Percentiles rank a stretch among this genome's conserved stretches.
Evolutionary conservation across 192 early-diverging fungal species (phyloP).

Genomic region (Umbelopsis ramanniana): DNA sequence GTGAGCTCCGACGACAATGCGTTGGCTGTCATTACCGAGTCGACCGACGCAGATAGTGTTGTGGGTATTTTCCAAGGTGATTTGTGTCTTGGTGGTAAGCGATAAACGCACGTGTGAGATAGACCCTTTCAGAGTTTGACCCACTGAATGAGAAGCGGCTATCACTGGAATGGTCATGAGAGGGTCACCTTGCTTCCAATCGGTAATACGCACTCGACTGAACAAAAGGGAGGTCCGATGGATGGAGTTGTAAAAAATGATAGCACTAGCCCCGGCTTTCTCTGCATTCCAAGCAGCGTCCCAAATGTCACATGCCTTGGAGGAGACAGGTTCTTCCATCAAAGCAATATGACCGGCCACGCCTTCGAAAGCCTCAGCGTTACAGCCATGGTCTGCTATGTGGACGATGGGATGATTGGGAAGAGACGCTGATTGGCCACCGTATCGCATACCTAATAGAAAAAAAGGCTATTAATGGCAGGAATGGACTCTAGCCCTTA

Average conservation of each 20-base stretch:
- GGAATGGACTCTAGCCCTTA: no score
- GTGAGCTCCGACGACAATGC: conserved; percentile 64
- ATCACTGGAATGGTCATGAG: conserved; percentile 64
- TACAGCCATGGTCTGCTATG: conserved; percentile 53
- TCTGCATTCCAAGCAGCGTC: conserved; percentile 60
- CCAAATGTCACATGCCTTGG: conserved; percentile 53
- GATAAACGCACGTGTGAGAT: conserved; percentile 35
- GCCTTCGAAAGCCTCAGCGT: conserved; percentile 39
- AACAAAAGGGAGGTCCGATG: conserved; percentile 48
- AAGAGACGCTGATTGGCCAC: conserved; percentile 55
- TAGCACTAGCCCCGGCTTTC: conserved; percentile 53
- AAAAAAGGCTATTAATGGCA: neutral
- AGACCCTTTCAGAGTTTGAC: conserved; percentile 48
- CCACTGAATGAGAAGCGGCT: conserved; percentile 60
- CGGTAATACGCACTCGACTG: conserved; percentile 56
- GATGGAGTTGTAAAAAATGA: conserved; percentile 60
- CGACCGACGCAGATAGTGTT: conserved; percentile 47
- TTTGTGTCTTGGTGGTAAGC: conserved; percentile 53
- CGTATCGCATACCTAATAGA: conserved; percentile 58
- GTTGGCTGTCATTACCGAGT: conserved; percentile 10
- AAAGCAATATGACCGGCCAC: conserved; percentile 57
- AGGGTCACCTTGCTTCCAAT: conserved; percentile 71
- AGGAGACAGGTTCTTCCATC: conserved; percentile 38
- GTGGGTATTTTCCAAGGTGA: conserved; percentile 62
- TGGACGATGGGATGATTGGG: conserved; percentile 42